A percentile compares a stretch with the other conserved stretches of the same genome.
Conservation (phyloP, 768 basidiomycete species). For the Macrolepiota albuminosa region DNA sequence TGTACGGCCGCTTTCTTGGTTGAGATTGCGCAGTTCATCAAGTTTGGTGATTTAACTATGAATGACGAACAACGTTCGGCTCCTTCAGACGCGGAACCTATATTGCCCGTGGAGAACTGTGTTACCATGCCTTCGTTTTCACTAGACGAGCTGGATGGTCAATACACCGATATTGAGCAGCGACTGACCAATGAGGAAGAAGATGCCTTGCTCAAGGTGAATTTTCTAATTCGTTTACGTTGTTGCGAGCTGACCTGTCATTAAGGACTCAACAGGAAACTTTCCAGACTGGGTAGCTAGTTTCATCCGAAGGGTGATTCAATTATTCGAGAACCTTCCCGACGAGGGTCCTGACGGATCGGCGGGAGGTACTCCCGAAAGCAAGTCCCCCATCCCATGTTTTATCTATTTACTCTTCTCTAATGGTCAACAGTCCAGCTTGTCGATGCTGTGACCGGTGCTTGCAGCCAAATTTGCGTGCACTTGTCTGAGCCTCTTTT, state of each 20-base stretch:
- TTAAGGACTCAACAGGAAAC: slow-evolving; percentile 58
- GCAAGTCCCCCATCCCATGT: slow-evolving; percentile 24
- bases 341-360: slow-evolving; percentile 69
- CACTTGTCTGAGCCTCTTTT: slow-evolving; percentile 72
- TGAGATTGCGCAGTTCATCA: slow-evolving; percentile 71
- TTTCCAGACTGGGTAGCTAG: slow-evolving; percentile 84
- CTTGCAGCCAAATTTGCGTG: slow-evolving; percentile 73
- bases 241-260: background rate
- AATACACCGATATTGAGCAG: slow-evolving; percentile 32
- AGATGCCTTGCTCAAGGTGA: slow-evolving; percentile 57
- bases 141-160: slow-evolving; percentile 33
- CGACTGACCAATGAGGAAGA: slow-evolving; percentile 58
- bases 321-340: slow-evolving; percentile 79
- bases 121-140: slow-evolving; percentile 33
- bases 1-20: slow-evolving; percentile 74
- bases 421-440: slow-evolving; percentile 50
- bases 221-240: background rate
- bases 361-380: slow-evolving; percentile 62
- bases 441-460: slow-evolving; percentile 70
- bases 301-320: slow-evolving; percentile 74
- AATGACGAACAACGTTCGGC: slow-evolving; percentile 24
- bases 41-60: slow-evolving; percentile 59
- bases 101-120: slow-evolving; percentile 22
- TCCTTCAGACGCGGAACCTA: slow-evolving; percentile 29
- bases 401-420: background rate